A percentile compares a stretch with the other conserved stretches of the same genome.
Evolutionary conservation across 78 protist species (phyloP).

Genomic region (Chrysochromulina tobinii): DNA sequence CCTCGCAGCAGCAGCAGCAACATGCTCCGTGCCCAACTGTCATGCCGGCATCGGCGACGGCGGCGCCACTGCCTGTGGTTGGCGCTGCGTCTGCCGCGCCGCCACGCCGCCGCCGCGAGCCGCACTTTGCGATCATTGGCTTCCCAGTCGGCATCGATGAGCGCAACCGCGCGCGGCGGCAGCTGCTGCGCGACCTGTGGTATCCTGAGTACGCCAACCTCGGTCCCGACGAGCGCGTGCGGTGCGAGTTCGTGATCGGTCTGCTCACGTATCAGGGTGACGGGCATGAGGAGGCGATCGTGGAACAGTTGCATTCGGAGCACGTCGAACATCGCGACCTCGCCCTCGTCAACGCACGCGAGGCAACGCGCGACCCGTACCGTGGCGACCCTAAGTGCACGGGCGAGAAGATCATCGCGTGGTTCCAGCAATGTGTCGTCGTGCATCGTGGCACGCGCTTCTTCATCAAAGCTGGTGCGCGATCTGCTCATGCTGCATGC

Average conservation of each 20-base stretch:
- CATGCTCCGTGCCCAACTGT: too few relatives aligned
- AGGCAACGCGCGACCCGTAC: not conserved
- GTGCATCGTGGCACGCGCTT: not conserved
- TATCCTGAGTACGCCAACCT: not conserved
- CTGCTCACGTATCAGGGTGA: not conserved
- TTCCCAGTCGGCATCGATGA: not conserved
- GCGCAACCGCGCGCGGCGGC: not conserved
- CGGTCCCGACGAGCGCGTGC: not conserved
- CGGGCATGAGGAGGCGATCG: not conserved
- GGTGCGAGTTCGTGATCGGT: not conserved
- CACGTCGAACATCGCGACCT: not conserved
- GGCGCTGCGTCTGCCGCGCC: not conserved
- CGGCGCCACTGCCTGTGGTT: too few relatives aligned
- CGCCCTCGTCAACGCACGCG: slow-evolving; percentile 2
- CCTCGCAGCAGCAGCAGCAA: too few relatives aligned
- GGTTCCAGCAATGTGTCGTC: not conserved
- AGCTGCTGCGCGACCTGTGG: not conserved
- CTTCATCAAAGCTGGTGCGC: not conserved
- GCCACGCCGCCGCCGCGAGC: not conserved
- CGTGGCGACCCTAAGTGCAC: slow-evolving; percentile 10
- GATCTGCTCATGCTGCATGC: too few relatives aligned
- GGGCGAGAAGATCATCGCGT: slow-evolving; percentile 11
- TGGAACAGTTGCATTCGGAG: not conserved
- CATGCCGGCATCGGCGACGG: too few relatives aligned
- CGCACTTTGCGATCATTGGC: not conserved